Base-by-base conservation (phyloP, 1,139 yeast species). In the Candida dubliniensis region DNA sequence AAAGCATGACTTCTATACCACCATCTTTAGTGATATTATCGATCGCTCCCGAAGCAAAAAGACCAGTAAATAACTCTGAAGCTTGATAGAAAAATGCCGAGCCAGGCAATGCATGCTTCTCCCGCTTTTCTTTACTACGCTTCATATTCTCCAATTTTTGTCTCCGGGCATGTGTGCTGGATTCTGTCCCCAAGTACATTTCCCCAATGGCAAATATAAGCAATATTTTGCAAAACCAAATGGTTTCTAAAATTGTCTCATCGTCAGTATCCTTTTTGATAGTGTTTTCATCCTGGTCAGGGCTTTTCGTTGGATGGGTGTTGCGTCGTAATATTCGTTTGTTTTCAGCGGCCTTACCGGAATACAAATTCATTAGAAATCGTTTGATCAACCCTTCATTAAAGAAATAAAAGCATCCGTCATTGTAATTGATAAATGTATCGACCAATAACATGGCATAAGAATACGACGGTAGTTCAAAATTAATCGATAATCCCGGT, bases 361-460 rank as follows among this genome's bases (percentile, higher is more conserved):
- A 63, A 58, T 84, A 86, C 29, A 84, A 69, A 47, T 82, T 75
- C 67, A 80, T 76, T 41, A 85, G 60, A 49, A 81, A 83, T 49
- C 78, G 77, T 57, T 84, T 84, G 26, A 84, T 87, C 27, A 84
- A 59, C 0, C 95, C 95, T 58, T 86, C 91, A 59, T 88, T 88
- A 67, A 87, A 86, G 57, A 87, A 87, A 63, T 88, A 88, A 60
- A 87, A 88, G 55, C 96, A 86, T 1, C 93, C 95, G 58, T 86
- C 93, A 55, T 87, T 84, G 58, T 85, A 87, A 43, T 84, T 82
- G 47, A 87, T 78, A 54, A 87, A 87, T 0, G 88, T 82, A 55
- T 85, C 93, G 12, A 86, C 86, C 45, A 87, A 67, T 11, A 83
- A 63, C 77, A 84, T 77, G 5, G 95, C 93, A 56, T 85, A 84